Evolutionary conservation across 257 asterid genomes (phyloP).

Genomic region (Capsicum chinense): DNA sequence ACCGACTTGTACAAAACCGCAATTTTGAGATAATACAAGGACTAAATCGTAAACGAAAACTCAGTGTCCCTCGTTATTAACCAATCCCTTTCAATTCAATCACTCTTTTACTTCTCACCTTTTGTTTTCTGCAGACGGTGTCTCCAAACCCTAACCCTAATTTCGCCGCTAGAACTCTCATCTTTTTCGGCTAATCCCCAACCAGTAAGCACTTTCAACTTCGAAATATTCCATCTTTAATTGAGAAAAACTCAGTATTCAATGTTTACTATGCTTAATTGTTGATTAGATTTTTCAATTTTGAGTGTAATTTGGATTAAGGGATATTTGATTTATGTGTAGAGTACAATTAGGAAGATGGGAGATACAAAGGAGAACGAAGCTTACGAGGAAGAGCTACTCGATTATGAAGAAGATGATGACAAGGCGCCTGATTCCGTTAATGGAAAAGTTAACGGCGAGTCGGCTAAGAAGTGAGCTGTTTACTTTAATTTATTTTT

Average conservation of each 20-base stretch:
- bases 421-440: conserved; percentile 76
- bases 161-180: conserved; percentile 25
- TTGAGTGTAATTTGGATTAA: background rate
- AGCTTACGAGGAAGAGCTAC: conserved; percentile 93
- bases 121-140: conserved; percentile 39
- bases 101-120: background rate
- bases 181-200: background rate
- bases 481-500: background rate
- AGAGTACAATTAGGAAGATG: conserved; percentile 44
- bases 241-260: background rate
- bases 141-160: conserved; percentile 42
- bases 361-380: conserved; percentile 82
- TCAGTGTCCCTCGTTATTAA: background rate
- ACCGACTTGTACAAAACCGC: background rate
- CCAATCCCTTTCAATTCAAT: background rate
- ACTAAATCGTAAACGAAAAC: background rate
- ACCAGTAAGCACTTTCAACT: conserved; percentile 30
- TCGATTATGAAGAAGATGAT: conserved; percentile 94
- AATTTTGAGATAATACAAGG: background rate
- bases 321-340: conserved; percentile 32
- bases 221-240: background rate
- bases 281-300: background rate
- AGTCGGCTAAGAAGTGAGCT: conserved; percentile 81
- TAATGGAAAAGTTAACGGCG: conserved; percentile 75
- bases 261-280: background rate